These are phyloP conservation scores for Reutealis trisperma DNA, from an alignment of 345 rosid species.

Conservation along the genomic window DNA sequence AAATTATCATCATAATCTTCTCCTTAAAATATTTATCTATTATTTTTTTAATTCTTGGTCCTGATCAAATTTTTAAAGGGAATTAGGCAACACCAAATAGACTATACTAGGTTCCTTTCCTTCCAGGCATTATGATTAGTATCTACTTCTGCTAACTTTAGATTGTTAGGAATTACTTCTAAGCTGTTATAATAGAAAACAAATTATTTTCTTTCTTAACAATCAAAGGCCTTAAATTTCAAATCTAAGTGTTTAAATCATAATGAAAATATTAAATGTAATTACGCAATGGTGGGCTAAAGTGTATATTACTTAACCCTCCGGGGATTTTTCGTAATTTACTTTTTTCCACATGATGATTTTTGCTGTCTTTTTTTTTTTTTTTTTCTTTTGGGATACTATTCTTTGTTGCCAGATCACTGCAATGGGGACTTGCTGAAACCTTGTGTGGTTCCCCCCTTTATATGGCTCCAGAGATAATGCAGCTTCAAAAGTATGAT, in stretches of 20 bases:
- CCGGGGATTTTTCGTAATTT: background rate
- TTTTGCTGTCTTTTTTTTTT: background rate
- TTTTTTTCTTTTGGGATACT: background rate
- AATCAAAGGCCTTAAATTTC: background rate
- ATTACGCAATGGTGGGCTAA: no score
- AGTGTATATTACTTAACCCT: background rate
- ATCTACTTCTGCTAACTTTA: background rate
- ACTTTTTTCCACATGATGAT: background rate
- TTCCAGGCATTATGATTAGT: background rate
- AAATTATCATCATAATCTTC: constrained; percentile 13
- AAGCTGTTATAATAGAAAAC: background rate
- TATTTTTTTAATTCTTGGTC: background rate
- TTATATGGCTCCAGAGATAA: constrained; percentile 99
- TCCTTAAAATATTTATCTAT: background rate
- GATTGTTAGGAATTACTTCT: background rate
- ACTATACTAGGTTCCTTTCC: background rate
- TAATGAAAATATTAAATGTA: no score
- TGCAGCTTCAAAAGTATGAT: constrained; percentile 97
- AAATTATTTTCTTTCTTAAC: no score
- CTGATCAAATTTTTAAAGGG: background rate
- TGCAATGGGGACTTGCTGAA: constrained; percentile 96
- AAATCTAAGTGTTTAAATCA: no score
- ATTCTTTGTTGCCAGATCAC: constrained; percentile 55
- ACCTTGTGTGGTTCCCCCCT: constrained; percentile 98
- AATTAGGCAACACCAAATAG: background rate